These are phyloP conservation scores for Oryza meyeriana DNA, from an alignment of 176 grass and related monocot genomes.

Conservation along the genomic window DNA sequence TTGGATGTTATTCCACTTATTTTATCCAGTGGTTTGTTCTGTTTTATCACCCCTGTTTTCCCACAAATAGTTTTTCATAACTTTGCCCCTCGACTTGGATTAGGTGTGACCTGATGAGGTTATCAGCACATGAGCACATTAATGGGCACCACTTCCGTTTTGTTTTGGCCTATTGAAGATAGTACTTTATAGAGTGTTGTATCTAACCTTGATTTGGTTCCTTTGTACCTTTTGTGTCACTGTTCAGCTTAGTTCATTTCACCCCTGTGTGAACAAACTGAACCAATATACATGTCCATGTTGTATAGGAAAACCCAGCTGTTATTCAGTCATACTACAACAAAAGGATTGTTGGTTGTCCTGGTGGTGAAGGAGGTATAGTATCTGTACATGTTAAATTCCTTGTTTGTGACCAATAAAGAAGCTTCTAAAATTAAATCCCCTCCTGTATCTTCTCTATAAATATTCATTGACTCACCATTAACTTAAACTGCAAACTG, in stretches of 20 bases:
- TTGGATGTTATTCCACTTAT: not conserved
- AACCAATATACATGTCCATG: not conserved
- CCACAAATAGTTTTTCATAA: not conserved
- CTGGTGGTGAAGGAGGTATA: constrained; percentile 66
- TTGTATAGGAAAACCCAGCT: constrained; percentile 58
- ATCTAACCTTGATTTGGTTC: not conserved
- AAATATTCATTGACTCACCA: not conserved
- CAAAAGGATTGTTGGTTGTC: constrained; percentile 77
- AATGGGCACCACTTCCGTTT: not conserved
- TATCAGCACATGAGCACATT: not conserved
- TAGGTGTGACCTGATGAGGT: not conserved
- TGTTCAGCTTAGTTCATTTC: constrained; percentile 3
- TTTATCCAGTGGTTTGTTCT: not conserved
- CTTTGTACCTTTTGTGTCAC: not conserved
- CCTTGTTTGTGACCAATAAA: not conserved
- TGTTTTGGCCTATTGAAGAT: not conserved
- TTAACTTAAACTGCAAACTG: not conserved
- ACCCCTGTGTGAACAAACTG: constrained; percentile 8
- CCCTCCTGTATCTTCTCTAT: not conserved
- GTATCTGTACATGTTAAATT: not conserved
- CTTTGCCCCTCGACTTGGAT: not conserved
- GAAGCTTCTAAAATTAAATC: not conserved
- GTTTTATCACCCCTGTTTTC: not conserved
- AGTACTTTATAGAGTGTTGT: not conserved
- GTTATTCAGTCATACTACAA: constrained; percentile 60